Evolutionary conservation across 176 grass and related monocot genomes (phyloP).

Genomic region (Oryza coarctata): DNA sequence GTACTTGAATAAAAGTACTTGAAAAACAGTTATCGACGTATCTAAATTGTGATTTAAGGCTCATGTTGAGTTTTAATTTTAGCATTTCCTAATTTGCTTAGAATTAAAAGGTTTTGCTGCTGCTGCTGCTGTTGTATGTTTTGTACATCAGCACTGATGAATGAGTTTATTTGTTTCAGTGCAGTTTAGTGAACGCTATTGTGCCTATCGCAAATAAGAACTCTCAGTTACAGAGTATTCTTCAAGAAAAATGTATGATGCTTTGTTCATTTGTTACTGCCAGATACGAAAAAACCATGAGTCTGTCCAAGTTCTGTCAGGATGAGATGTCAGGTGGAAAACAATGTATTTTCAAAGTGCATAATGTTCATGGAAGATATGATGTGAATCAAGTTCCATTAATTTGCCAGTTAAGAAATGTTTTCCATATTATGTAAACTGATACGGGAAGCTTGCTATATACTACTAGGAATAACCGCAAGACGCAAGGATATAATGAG

Average conservation of each 20-base stretch:
- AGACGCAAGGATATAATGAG: not conserved
- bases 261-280: not conserved
- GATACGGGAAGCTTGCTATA: not conserved
- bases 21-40: no score
- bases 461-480: not conserved
- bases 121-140: no score
- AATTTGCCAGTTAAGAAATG: not conserved
- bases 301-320: not conserved
- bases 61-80: no score
- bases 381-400: not conserved
- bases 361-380: not conserved
- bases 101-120: no score
- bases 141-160: not conserved
- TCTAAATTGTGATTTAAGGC: no score
- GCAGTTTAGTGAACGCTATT: not conserved
- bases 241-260: not conserved
- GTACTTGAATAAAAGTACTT: no score
- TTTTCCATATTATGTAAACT: not conserved
- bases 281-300: not conserved
- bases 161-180: not conserved
- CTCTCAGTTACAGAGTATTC: not conserved
- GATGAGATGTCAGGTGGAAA: not conserved
- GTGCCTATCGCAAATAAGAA: not conserved
- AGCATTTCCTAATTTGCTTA: no score
- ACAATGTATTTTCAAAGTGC: not conserved